phyloP scores from a whole-genome alignment of 306 rosid genomes.

The Ceratonia siliqua region DNA sequence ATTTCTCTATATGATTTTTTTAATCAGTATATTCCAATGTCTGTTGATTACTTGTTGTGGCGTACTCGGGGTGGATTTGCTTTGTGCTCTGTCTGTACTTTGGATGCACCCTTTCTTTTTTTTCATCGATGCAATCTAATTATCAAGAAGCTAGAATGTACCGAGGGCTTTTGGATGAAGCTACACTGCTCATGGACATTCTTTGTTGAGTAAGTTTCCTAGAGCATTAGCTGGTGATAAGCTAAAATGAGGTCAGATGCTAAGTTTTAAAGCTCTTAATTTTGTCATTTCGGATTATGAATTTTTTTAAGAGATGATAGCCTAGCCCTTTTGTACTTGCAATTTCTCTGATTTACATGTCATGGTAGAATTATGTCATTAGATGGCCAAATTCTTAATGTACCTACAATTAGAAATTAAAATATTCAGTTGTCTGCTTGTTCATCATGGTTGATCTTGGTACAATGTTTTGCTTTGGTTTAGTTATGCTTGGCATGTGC shows the following conservation, averaged over 20 bases:
- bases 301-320: not conserved
- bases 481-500: not conserved
- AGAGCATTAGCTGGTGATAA: not conserved
- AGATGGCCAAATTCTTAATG: not conserved
- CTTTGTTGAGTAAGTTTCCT: not conserved
- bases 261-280: not conserved
- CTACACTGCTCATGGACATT: not conserved
- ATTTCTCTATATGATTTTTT: not conserved
- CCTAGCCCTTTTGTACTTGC: slow-evolving; percentile 4
- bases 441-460: not conserved
- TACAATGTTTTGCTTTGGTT: not conserved
- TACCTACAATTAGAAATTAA: not conserved
- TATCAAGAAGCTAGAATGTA: not conserved
- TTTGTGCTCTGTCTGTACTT: not conserved
- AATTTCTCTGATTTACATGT: not conserved
- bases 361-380: not conserved
- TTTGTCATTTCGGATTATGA: not conserved
- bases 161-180: no score
- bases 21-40: not conserved
- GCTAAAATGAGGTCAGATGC: slow-evolving; percentile 14
- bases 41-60: slow-evolving; percentile 2
- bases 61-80: not conserved
- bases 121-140: not conserved
- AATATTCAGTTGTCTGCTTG: not conserved
- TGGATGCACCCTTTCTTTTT: not conserved